These are phyloP conservation scores for Monosporascus sp. DNA, from an alignment of 2,329 filamentous ascomycete species.

Conservation along the genomic window DNA sequence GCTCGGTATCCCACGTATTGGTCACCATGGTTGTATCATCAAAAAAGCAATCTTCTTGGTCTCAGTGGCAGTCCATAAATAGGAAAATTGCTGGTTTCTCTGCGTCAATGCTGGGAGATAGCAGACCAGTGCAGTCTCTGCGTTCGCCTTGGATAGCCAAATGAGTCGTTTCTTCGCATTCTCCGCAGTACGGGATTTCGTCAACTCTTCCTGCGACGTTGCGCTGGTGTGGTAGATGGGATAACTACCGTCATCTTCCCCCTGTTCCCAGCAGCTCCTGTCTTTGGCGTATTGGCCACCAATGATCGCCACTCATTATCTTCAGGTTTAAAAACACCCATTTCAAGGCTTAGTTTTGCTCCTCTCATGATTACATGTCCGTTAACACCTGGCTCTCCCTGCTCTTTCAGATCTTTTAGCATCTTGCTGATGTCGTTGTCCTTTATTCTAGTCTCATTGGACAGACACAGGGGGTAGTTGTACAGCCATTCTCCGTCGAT, in stretches of 20 bases:
- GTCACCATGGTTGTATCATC: conserved; percentile 17
- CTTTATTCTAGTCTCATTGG: neutral
- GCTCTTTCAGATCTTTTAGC: neutral
- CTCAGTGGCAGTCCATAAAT: conserved; percentile 19
- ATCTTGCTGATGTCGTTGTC: neutral
- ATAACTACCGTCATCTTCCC: neutral
- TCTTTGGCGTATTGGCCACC: neutral
- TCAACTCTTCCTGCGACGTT: neutral
- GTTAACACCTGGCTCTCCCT: no score
- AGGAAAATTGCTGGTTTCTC: conserved; percentile 6
- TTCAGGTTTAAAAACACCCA: neutral
- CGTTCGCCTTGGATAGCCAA: neutral
- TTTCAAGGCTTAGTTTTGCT: no score
- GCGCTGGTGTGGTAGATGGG: neutral
- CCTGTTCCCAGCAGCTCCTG: neutral
- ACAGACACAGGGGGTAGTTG: conserved; percentile 12
- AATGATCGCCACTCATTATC: neutral
- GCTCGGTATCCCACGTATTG: conserved; percentile 26
- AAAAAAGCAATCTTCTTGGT: conserved; percentile 14
- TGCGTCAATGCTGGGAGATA: neutral
- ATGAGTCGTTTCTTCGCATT: conserved; percentile 1
- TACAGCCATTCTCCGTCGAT: conserved; percentile 16
- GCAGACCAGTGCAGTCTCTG: neutral
- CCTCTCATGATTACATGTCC: no score
- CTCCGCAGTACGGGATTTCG: neutral